These are phyloP conservation scores for Collybia sordida DNA, from an alignment of 768 basidiomycete genomes.

Conservation along the genomic window DNA sequence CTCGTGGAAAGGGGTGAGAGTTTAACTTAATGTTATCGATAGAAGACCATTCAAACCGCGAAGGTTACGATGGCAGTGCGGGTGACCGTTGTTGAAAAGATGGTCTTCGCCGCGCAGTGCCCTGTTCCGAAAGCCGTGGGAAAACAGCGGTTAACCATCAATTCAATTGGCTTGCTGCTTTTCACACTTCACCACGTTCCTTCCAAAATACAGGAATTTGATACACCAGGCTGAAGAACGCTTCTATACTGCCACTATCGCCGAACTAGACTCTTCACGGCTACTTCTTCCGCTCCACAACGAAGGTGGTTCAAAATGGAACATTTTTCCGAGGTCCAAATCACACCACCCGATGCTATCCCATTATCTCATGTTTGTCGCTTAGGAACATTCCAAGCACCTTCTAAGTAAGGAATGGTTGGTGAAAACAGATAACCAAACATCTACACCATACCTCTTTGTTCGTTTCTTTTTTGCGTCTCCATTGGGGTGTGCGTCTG, in stretches of 20 bases:
- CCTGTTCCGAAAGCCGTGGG: no score
- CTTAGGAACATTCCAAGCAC: constrained; percentile 54
- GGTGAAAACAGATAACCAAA: constrained; percentile 58
- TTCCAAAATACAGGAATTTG: constrained; percentile 1
- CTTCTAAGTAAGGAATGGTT: constrained; percentile 75
- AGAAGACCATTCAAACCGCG: no score
- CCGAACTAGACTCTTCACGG: neutral
- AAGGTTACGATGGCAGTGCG: no score
- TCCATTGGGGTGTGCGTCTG: neutral
- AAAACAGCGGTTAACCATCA: no score
- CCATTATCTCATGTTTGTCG: constrained; percentile 10
- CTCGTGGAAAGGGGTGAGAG: neutral
- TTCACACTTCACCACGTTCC: neutral
- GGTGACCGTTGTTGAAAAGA: no score
- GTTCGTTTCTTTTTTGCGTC: constrained; percentile 42
- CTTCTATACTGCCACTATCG: neutral
- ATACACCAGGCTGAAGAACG: neutral
- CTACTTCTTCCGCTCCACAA: neutral
- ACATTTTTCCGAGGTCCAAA: constrained; percentile 44
- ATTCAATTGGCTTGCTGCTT: neutral
- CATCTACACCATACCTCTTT: constrained; percentile 68
- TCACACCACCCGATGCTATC: neutral
- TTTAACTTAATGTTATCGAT: no score
- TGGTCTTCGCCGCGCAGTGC: neutral
- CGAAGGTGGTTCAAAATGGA: constrained; percentile 35